Percentiles rank a stretch among this genome's conserved stretches.
phyloP scores from a whole-genome alignment of 164 flowering plant genomes.

The grape (Vitis vinifera) region DNA sequence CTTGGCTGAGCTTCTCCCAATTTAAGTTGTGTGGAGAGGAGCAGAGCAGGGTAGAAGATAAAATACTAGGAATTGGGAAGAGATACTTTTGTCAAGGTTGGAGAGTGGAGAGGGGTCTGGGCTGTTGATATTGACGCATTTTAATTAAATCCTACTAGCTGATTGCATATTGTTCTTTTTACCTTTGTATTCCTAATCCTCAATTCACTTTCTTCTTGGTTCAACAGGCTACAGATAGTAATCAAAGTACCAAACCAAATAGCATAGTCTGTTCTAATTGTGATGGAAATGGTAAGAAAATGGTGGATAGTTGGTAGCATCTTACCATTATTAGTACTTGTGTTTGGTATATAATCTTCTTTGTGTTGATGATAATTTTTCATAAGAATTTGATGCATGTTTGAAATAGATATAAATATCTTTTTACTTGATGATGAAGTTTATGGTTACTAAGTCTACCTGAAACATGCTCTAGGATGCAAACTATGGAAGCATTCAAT shows the following conservation, averaged over 20 bases:
- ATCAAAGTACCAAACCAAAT: conserved; percentile 38
- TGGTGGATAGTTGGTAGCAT: background rate
- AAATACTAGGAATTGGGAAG: no score
- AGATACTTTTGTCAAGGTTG: no score
- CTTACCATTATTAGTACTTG: background rate
- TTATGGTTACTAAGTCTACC: background rate
- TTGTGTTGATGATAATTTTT: background rate
- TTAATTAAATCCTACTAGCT: background rate
- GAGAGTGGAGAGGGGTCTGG: no score
- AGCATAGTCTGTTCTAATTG: conserved; percentile 78
- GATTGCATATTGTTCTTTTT: background rate
- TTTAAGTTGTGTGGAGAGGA: no score
- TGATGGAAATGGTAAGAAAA: conserved; percentile 85
- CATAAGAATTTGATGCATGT: background rate
- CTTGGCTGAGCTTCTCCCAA: no score
- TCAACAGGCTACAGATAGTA: conserved; percentile 55
- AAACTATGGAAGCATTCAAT: background rate
- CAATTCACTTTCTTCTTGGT: conserved; percentile 2
- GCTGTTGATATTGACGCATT: no score
- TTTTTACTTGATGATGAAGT: background rate
- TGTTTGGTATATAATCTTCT: background rate
- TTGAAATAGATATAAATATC: no score
- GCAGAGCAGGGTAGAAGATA: no score
- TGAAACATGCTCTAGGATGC: background rate
- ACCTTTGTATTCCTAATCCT: background rate